Evolutionary conservation across 768 basidiomycete species (phyloP).

Genomic region (Pulveroboletus sp.): DNA sequence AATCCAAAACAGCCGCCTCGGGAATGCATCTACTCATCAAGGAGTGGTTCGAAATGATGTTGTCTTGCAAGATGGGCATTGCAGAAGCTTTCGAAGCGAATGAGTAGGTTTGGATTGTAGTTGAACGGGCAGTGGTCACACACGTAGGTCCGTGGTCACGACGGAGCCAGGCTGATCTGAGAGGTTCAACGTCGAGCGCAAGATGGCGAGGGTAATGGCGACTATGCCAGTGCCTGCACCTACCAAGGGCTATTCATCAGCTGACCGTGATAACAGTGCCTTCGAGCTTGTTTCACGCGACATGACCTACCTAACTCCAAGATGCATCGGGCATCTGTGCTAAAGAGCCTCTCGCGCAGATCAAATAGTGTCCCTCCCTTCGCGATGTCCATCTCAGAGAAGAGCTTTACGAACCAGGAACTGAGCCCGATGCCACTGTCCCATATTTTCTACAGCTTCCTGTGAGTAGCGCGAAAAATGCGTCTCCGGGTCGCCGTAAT

Average conservation of each 20-base stretch:
- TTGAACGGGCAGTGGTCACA: slow-evolving; percentile 19
- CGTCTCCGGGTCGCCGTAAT: neutral
- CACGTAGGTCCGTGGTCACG: slow-evolving; percentile 71
- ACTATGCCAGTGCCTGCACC: slow-evolving; percentile 87
- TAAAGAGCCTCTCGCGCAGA: slow-evolving; percentile 38
- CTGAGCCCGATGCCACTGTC: slow-evolving; percentile 87
- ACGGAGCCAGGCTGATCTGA: slow-evolving; percentile 32
- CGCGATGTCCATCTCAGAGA: slow-evolving; percentile 10
- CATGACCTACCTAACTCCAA: slow-evolving; percentile 63
- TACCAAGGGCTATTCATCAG: slow-evolving; percentile 21
- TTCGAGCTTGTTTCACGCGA: neutral
- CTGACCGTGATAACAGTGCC: neutral
- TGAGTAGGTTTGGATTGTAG: neutral
- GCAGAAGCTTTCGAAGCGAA: slow-evolving; percentile 61
- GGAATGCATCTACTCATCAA: slow-evolving; percentile 32
- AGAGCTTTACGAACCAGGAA: slow-evolving; percentile 59
- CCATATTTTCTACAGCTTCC: slow-evolving; percentile 79
- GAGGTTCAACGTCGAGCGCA: slow-evolving; percentile 39
- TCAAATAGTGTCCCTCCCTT: slow-evolving; percentile 2
- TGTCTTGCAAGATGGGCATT: slow-evolving; percentile 70
- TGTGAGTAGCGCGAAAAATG: slow-evolving; percentile 10
- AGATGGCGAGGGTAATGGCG: slow-evolving; percentile 55
- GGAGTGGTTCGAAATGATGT: slow-evolving; percentile 47
- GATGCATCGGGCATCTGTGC: slow-evolving; percentile 37
- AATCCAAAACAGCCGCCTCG: slow-evolving; percentile 53